Conservation (phyloP, 495 filamentous ascomycete species). For the Pyrenula aspistea region DNA sequence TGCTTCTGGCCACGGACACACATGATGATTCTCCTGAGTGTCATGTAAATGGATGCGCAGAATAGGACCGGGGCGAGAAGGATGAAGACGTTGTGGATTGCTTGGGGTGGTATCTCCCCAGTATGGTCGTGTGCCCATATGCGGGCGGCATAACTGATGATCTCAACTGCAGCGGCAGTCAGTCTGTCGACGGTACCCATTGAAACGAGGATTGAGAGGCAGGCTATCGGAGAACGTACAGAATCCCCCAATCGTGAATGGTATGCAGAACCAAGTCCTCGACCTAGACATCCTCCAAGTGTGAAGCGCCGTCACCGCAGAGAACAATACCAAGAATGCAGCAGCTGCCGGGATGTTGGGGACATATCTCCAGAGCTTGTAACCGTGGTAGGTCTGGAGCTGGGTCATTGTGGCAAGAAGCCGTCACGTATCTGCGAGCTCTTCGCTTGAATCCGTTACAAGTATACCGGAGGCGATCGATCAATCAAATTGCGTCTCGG, state of each 20-base stretch:
- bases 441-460: too few species aligned
- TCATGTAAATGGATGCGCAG: constrained; percentile 48
- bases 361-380: constrained; percentile 30
- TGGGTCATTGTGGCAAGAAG: neutral
- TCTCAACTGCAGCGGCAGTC: constrained; percentile 1
- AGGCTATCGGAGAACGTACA: constrained; percentile 8
- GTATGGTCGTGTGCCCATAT: neutral
- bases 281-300: constrained; percentile 29
- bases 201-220: neutral
- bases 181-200: neutral
- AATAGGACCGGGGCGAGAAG: constrained; percentile 32
- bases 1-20: constrained; percentile 28
- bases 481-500: too few species aligned
- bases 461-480: too few species aligned
- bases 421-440: too few species aligned
- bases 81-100: constrained; percentile 26
- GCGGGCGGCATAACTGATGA: constrained; percentile 5
- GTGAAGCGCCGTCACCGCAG: constrained; percentile 27
- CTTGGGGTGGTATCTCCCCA: constrained; percentile 10
- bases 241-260: constrained; percentile 39
- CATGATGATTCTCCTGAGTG: constrained; percentile 36
- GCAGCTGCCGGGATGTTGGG: constrained; percentile 34
- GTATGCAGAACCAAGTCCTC: constrained; percentile 41
- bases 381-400: neutral
- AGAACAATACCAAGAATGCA: constrained; percentile 41